phyloP scores from a whole-genome alignment of 257 asterid genomes.

The Linderniella brevidens region DNA sequence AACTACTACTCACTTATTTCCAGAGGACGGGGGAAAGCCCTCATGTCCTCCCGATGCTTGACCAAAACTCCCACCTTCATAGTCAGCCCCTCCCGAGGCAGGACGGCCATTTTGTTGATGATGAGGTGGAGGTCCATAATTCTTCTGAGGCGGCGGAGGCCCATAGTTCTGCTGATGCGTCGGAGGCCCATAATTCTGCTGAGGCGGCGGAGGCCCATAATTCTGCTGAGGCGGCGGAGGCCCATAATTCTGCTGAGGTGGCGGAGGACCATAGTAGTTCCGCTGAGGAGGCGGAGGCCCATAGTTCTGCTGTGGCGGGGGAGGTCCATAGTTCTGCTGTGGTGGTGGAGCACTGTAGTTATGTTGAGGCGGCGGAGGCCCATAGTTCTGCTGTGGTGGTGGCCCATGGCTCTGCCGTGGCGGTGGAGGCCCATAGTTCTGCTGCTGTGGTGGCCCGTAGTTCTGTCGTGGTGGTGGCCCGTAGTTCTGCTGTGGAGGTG shows the following conservation, averaged over 20 bases:
- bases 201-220: slow-evolving; percentile 10
- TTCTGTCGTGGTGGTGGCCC: slow-evolving; percentile 23
- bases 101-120: too few species aligned
- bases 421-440: slow-evolving; percentile 15
- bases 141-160: not conserved
- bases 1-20: too few species aligned
- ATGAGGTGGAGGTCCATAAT: slow-evolving; percentile 4
- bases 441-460: slow-evolving; percentile 16
- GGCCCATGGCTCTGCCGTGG: slow-evolving; percentile 13
- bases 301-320: slow-evolving; percentile 19
- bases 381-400: slow-evolving; percentile 5
- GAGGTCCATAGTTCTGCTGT: slow-evolving; percentile 15
- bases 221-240: slow-evolving; percentile 16
- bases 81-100: too few species aligned
- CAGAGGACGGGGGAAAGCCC: too few species aligned
- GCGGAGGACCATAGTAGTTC: slow-evolving; percentile 15
- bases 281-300: slow-evolving; percentile 15
- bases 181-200: slow-evolving; percentile 16
- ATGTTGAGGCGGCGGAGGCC: slow-evolving; percentile 8
- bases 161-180: slow-evolving; percentile 14
- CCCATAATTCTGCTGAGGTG: slow-evolving; percentile 12
- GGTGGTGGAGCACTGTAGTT: slow-evolving; percentile 21
- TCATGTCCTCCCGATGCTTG: too few species aligned
- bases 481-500: slow-evolving; percentile 24
- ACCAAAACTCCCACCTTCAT: too few species aligned